Evolutionary conservation across 73 alveolate genomes (phyloP).

Genomic region (Urostyla sp.): DNA sequence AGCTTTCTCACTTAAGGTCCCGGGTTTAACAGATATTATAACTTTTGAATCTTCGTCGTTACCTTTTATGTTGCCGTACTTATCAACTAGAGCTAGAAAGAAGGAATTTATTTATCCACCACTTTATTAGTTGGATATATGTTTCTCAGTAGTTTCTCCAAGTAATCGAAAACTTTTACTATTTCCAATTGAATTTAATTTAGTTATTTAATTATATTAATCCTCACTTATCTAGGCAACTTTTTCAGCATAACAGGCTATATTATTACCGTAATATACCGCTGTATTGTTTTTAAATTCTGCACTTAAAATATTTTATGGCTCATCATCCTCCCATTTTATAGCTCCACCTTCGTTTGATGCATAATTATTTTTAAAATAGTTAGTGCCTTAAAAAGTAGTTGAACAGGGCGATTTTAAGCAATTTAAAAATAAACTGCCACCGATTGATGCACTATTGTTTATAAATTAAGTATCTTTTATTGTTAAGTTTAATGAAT

Average conservation of each 20-base stretch:
- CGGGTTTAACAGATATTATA: slow-evolving; percentile 1
- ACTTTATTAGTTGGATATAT: background rate
- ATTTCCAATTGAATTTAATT: background rate
- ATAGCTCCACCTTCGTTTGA: slow-evolving; percentile 56
- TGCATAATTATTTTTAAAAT: slow-evolving; percentile 2
- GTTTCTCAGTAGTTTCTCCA: background rate
- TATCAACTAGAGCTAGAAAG: slow-evolving; percentile 50
- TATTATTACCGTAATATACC: slow-evolving; percentile 31
- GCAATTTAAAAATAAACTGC: too few species aligned
- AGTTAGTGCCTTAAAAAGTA: background rate
- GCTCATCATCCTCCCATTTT: too few species aligned
- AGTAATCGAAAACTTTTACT: background rate
- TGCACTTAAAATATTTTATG: too few species aligned
- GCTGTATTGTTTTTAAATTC: background rate
- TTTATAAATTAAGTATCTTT: background rate
- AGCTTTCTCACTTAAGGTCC: background rate
- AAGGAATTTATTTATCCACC: slow-evolving; percentile 46
- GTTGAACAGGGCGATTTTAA: background rate
- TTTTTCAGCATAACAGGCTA: slow-evolving; percentile 35
- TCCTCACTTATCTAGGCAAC: background rate
- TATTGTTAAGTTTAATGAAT: background rate
- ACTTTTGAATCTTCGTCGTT: slow-evolving; percentile 1
- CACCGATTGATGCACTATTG: too few species aligned
- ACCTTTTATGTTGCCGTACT: slow-evolving; percentile 46
- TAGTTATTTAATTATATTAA: background rate